phyloP scores from a whole-genome alignment of 306 rosid genomes.

The Hippophae rhamnoides region DNA sequence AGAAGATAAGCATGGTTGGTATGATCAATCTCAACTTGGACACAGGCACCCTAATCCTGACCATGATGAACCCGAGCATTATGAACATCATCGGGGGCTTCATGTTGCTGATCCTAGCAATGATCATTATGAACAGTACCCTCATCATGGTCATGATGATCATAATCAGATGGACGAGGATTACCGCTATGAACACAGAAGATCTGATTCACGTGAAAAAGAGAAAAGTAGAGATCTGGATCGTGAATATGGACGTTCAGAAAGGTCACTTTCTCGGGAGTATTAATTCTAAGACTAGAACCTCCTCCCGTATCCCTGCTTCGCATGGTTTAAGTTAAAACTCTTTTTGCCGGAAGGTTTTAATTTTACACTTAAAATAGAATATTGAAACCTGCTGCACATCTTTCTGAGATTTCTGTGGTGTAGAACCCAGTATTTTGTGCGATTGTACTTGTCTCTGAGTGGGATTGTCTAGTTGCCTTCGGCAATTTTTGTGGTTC shows the following conservation, averaged over 20 bases:
- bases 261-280: conserved; percentile 78
- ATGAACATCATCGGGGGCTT: conserved; percentile 41
- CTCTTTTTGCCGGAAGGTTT: too few species aligned
- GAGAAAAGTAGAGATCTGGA: conserved; percentile 56
- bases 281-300: conserved; percentile 32
- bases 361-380: too few species aligned
- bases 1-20: conserved; percentile 67
- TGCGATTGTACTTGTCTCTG: too few species aligned
- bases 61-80: conserved; percentile 40
- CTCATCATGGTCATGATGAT: conserved; percentile 30
- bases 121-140: conserved; percentile 52
- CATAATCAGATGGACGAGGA: conserved; percentile 61
- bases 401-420: too few species aligned
- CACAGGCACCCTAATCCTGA: conserved; percentile 55
- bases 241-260: conserved; percentile 46
- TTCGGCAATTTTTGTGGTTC: too few species aligned
- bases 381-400: too few species aligned
- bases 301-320: neutral
- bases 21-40: conserved; percentile 57
- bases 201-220: conserved; percentile 56
- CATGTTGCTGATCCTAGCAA: conserved; percentile 48
- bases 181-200: conserved; percentile 39
- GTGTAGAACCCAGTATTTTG: too few species aligned
- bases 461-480: too few species aligned
- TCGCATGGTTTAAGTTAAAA: too few species aligned